Percentiles rank a stretch among this genome's conserved stretches.
Conservation (phyloP, 1,284 basidiomycete genomes). For the Irpex lacteus region DNA sequence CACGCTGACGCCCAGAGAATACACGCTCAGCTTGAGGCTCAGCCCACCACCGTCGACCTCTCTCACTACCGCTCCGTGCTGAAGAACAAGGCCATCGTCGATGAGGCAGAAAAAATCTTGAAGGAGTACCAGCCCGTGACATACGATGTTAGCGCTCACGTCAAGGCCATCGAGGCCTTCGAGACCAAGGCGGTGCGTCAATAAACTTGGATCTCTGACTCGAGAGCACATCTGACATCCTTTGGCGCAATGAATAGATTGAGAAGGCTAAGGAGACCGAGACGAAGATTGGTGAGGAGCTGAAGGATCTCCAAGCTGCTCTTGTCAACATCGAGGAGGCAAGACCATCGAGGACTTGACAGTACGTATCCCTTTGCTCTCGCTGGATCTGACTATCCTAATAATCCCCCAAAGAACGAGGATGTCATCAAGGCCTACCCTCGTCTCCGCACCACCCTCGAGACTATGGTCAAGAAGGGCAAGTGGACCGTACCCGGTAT, state of each 20-base stretch:
- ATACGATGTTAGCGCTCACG: constrained; percentile 90
- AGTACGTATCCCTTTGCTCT: constrained; percentile 43
- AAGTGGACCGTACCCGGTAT: constrained; percentile 95
- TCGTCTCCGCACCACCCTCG: constrained; percentile 88
- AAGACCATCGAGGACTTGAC: constrained; percentile 95
- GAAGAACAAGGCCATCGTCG: constrained; percentile 91
- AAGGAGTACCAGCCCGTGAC: constrained; percentile 92
- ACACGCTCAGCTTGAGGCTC: constrained; percentile 64
- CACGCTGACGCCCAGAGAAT: constrained; percentile 86
- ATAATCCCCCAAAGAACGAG: constrained; percentile 47
- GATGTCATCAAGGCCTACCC: constrained; percentile 94
- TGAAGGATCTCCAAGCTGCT: constrained; percentile 90
- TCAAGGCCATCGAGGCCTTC: constrained; percentile 97
- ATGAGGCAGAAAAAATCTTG: constrained; percentile 90
- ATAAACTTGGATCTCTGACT: background rate
- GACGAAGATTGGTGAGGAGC: constrained; percentile 89
- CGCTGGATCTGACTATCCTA: background rate
- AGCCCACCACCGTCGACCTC: constrained; percentile 85
- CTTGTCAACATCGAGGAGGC: constrained; percentile 98
- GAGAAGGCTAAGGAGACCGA: constrained; percentile 90
- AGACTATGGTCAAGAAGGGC: constrained; percentile 98
- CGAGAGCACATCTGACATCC: background rate
- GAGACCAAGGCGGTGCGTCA: constrained; percentile 91
- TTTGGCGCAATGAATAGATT: constrained; percentile 50
- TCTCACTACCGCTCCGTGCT: constrained; percentile 88